Conservation (phyloP, 306 rosid species). For the Ochetophila trinervis region DNA sequence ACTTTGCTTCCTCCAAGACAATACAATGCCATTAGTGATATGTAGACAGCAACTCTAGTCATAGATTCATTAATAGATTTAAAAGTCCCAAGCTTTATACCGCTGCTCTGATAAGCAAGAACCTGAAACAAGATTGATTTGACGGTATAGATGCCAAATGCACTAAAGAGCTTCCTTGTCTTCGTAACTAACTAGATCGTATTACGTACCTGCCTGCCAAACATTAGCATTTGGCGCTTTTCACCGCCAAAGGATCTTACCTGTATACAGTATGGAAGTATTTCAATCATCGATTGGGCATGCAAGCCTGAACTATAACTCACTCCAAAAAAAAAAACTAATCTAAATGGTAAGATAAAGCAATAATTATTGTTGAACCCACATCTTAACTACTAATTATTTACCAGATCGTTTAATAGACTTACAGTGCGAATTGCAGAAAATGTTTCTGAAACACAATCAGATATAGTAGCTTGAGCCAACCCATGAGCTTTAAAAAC, state of each 20-base stretch:
- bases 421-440: conserved; percentile 97
- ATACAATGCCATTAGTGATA: conserved; percentile 71
- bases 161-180: conserved; percentile 17
- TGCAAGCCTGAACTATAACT: conserved; percentile 11
- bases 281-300: conserved; percentile 27
- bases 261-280: conserved; percentile 33
- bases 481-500: conserved; percentile 80
- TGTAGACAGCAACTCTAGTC: conserved; percentile 85
- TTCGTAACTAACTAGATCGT: conserved; percentile 15
- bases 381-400: not conserved
- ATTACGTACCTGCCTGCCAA: conserved; percentile 68
- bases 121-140: conserved; percentile 52
- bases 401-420: conserved; percentile 16
- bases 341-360: not conserved
- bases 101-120: conserved; percentile 79
- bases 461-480: conserved; percentile 89
- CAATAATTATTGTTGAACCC: not conserved
- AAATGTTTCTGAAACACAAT: conserved; percentile 86
- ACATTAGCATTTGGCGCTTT: conserved; percentile 82
- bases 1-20: conserved; percentile 98
- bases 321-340: not conserved
- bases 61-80: conserved; percentile 82
- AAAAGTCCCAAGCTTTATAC: conserved; percentile 83
- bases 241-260: conserved; percentile 96
- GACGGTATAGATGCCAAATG: conserved; percentile 21